A percentile compares a stretch with the other conserved stretches of the same genome.
Conservation (phyloP, 1,139 yeast species). For the Suzukiozyma palmioleophila region DNA sequence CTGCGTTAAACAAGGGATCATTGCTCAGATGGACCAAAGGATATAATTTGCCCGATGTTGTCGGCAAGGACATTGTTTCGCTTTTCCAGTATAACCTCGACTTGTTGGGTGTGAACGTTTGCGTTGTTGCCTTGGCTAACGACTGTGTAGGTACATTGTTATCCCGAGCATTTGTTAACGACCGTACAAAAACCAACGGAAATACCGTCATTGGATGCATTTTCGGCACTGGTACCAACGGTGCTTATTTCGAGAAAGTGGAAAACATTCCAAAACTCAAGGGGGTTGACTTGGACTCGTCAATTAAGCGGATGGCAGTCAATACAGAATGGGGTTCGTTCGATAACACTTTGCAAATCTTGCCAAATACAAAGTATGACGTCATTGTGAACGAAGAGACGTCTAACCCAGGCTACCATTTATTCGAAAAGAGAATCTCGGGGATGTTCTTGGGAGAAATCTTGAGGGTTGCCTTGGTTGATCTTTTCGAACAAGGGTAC, state of each 20-base stretch:
- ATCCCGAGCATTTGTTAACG: slow-evolving; percentile 78
- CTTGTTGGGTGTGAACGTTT: slow-evolving; percentile 54
- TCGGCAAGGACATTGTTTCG: slow-evolving; percentile 75
- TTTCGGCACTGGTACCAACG: slow-evolving; percentile 95
- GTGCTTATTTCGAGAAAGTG: slow-evolving; percentile 79
- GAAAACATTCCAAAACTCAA: slow-evolving; percentile 67
- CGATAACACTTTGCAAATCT: slow-evolving; percentile 67
- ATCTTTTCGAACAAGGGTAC: slow-evolving; percentile 53
- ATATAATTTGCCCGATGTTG: slow-evolving; percentile 76
- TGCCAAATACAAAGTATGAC: slow-evolving; percentile 79
- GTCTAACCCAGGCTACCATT: slow-evolving; percentile 80
- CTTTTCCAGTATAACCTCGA: slow-evolving; percentile 68
- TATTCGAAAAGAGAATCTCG: slow-evolving; percentile 88
- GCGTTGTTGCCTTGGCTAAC: slow-evolving; percentile 84
- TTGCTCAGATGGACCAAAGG: slow-evolving; percentile 96
- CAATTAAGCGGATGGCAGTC: slow-evolving; percentile 72
- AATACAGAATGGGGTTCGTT: slow-evolving; percentile 98
- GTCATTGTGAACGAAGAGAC: slow-evolving; percentile 62
- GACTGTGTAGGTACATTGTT: slow-evolving; percentile 93
- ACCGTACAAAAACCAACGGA: slow-evolving; percentile 52
- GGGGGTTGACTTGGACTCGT: slow-evolving; percentile 35
- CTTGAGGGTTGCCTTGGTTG: slow-evolving; percentile 66
- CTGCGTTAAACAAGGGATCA: slow-evolving; percentile 70
- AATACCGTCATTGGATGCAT: slow-evolving; percentile 82
- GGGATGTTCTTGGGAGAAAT: slow-evolving; percentile 95